Conservation (phyloP, 768 basidiomycete species). For the Kwoniella bestiolae region DNA sequence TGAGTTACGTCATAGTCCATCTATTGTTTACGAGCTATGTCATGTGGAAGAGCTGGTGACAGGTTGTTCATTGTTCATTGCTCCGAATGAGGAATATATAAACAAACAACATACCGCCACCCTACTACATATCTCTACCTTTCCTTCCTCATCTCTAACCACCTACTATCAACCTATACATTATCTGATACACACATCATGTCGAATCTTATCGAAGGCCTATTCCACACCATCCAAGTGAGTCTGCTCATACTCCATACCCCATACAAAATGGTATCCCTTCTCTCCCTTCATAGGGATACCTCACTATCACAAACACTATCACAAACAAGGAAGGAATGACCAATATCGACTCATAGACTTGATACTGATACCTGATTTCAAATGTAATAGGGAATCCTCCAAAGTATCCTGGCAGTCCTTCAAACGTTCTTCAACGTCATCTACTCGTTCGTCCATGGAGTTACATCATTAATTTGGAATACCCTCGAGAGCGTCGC, state of each 20-base stretch:
- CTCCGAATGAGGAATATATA: neutral
- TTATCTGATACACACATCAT: slow-evolving; percentile 15
- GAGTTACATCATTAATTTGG: slow-evolving; percentile 32
- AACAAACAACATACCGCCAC: neutral
- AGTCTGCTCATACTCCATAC: slow-evolving; percentile 12
- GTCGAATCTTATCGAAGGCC: slow-evolving; percentile 43
- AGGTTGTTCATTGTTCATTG: too few relatives aligned
- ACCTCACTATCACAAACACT: too few relatives aligned
- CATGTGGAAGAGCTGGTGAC: neutral
- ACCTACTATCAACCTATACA: neutral
- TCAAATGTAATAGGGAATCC: slow-evolving; percentile 30
- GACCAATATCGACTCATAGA: too few relatives aligned
- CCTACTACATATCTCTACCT: neutral
- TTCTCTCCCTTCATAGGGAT: too few relatives aligned
- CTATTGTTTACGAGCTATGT: neutral
- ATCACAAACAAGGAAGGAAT: too few relatives aligned
- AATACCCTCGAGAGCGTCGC: slow-evolving; percentile 37
- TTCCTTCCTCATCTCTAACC: neutral
- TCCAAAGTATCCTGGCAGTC: slow-evolving; percentile 42
- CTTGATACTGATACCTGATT: neutral
- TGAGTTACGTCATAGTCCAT: neutral
- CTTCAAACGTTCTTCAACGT: slow-evolving; percentile 39
- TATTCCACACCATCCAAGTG: slow-evolving; percentile 41
- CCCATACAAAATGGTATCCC: too few relatives aligned
- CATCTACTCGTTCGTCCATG: slow-evolving; percentile 37